phyloP scores from a whole-genome alignment of 2,329 filamentous ascomycete genomes.

The Escovopsis weberi region DNA sequence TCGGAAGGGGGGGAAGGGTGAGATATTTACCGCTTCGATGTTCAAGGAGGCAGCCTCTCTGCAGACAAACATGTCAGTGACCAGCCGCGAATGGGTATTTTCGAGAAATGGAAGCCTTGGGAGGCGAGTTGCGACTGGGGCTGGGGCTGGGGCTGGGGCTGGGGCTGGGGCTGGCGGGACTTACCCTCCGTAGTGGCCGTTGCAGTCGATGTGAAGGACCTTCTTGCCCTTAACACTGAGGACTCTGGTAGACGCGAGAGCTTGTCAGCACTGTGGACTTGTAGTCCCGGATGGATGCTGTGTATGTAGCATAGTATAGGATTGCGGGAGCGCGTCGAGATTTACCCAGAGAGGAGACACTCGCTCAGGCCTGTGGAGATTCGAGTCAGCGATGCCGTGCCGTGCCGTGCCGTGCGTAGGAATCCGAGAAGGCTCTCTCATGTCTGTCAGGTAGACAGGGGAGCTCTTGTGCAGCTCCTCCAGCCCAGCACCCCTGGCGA shows the following conservation, averaged over 20 bases:
- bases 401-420: neutral
- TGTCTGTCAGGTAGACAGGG: neutral
- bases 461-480: neutral
- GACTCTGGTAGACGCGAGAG: conserved; percentile 37
- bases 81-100: too few relatives aligned
- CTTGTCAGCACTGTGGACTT: conserved; percentile 16
- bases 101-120: neutral
- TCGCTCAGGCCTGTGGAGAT: conserved; percentile 70
- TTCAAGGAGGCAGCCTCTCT: conserved; percentile 91
- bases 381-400: neutral
- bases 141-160: neutral
- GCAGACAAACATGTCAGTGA: conserved; percentile 14
- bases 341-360: conserved; percentile 95
- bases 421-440: neutral
- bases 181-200: conserved; percentile 96
- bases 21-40: conserved; percentile 63
- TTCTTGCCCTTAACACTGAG: conserved; percentile 98
- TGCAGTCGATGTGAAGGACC: conserved; percentile 96
- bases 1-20: neutral
- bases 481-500: neutral
- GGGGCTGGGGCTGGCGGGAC: conserved; percentile 19
- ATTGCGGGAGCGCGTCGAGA: neutral
- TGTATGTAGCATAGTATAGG: neutral
- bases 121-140: neutral
- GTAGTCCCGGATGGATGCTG: too few relatives aligned